Conservation (phyloP, 2,329 filamentous ascomycete species). For the Cladosporium halotolerans region DNA sequence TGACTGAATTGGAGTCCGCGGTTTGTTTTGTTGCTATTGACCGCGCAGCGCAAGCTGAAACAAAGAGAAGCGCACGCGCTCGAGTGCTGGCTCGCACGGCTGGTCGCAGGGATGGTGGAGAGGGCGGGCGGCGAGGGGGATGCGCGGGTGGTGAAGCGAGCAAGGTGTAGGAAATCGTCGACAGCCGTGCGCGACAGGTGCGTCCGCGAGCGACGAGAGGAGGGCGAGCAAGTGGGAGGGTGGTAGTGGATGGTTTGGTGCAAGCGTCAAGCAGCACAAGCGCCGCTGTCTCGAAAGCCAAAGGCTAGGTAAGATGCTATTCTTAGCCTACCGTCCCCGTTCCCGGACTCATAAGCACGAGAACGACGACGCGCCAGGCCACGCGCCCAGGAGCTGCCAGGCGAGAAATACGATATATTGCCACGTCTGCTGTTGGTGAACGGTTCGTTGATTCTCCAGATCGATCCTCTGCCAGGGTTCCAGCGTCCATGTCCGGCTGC, state of each 20-base stretch:
- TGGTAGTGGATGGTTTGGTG: not conserved
- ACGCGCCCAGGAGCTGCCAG: too few species aligned
- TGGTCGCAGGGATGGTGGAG: not conserved
- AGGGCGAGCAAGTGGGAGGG: not conserved
- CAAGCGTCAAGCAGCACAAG: not conserved
- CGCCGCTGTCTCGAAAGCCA: not conserved
- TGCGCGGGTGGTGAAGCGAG: not conserved
- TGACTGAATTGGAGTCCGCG: not conserved
- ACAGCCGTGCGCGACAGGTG: not conserved
- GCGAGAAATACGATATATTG: too few species aligned
- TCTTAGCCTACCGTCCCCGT: not conserved
- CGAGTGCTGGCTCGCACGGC: not conserved
- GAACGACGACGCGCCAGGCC: too few species aligned
- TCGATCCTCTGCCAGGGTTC: too few species aligned
- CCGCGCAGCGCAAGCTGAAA: slow-evolving; percentile 11
- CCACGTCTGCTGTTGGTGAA: too few species aligned
- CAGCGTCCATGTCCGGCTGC: too few species aligned
- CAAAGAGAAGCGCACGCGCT: slow-evolving; percentile 11
- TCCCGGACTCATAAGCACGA: too few species aligned
- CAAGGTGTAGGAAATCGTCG: not conserved
- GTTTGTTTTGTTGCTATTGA: not conserved
- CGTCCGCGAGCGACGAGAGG: slow-evolving; percentile 6
- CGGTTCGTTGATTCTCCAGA: too few species aligned
- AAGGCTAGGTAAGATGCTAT: not conserved
- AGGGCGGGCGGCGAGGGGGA: not conserved